phyloP scores from a whole-genome alignment of 345 rosid species.

The Eucalyptus curtisii region DNA sequence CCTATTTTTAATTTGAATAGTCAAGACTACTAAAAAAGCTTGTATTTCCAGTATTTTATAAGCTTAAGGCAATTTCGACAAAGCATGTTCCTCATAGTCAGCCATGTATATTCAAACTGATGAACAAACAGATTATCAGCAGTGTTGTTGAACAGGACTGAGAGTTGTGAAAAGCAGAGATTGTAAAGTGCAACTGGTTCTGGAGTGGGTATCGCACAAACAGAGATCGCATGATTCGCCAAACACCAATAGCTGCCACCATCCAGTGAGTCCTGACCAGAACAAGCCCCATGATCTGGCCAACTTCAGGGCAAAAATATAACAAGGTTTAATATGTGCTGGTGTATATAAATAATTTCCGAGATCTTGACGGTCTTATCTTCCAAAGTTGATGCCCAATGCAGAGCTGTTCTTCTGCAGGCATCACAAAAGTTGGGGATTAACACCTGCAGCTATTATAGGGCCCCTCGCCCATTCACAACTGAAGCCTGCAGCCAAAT shows the following conservation, averaged over 20 bases:
- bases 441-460: slow-evolving; percentile 32
- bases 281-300: not conserved
- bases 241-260: not conserved
- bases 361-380: slow-evolving; percentile 9
- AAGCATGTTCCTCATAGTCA: not conserved
- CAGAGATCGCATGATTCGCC: not conserved
- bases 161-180: not conserved
- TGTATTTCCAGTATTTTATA: not conserved
- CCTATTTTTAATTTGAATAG: not conserved
- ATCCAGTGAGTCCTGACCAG: not conserved
- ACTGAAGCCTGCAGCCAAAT: slow-evolving; percentile 49
- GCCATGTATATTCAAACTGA: not conserved
- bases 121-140: not conserved
- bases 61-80: not conserved
- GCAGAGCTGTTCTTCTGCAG: slow-evolving; percentile 42
- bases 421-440: slow-evolving; percentile 37
- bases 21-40: not conserved
- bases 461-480: slow-evolving; percentile 47
- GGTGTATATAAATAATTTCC: not conserved
- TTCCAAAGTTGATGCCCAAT: slow-evolving; percentile 60
- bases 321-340: not conserved
- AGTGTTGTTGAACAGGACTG: not conserved
- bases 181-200: not conserved
- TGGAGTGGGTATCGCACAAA: not conserved
- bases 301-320: not conserved